phyloP scores from a whole-genome alignment of 208 protist genomes.

The Crithidia sp. region DNA sequence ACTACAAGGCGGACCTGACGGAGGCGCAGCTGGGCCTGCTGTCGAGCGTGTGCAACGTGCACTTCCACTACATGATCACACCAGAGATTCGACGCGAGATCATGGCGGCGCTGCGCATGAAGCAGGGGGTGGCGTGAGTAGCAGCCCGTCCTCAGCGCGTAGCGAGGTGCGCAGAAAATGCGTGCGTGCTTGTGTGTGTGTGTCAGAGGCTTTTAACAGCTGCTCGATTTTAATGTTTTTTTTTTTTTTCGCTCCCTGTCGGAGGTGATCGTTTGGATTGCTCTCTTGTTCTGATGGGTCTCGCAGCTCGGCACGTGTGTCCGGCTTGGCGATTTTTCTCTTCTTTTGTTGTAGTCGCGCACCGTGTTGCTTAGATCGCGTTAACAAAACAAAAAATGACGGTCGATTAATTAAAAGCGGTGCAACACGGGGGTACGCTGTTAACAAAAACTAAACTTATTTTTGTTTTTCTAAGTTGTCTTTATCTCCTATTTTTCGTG shows the following conservation, averaged over 20 bases:
- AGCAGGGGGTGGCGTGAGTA: constrained; percentile 15
- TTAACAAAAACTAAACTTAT: too few relatives aligned
- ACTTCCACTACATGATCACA: constrained; percentile 92
- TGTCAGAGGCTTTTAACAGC: not conserved
- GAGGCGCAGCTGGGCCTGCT: constrained; percentile 75
- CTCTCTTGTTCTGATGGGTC: not conserved
- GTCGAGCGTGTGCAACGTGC: constrained; percentile 72
- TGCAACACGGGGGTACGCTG: too few relatives aligned
- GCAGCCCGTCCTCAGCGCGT: not conserved
- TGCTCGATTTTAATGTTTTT: not conserved
- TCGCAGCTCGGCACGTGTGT: not conserved
- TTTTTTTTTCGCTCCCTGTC: not conserved
- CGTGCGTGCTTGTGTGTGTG: constrained; percentile 7
- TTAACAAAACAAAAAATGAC: too few relatives aligned
- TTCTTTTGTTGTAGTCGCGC: not conserved
- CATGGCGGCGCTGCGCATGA: constrained; percentile 46
- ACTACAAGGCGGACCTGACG: constrained; percentile 88
- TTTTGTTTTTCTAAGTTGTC: too few relatives aligned
- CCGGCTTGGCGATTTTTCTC: not conserved
- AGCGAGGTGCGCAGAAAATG: too few relatives aligned
- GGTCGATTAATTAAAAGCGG: too few relatives aligned
- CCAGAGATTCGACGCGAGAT: constrained; percentile 86
- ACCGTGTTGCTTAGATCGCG: too few relatives aligned
- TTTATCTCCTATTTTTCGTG: too few relatives aligned
- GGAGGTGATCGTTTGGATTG: not conserved